Evolutionary conservation across 495 filamentous ascomycete species (phyloP), one percentile per base, ranked within the genome.

Genomic region (Penicillium ucsense): DNA sequence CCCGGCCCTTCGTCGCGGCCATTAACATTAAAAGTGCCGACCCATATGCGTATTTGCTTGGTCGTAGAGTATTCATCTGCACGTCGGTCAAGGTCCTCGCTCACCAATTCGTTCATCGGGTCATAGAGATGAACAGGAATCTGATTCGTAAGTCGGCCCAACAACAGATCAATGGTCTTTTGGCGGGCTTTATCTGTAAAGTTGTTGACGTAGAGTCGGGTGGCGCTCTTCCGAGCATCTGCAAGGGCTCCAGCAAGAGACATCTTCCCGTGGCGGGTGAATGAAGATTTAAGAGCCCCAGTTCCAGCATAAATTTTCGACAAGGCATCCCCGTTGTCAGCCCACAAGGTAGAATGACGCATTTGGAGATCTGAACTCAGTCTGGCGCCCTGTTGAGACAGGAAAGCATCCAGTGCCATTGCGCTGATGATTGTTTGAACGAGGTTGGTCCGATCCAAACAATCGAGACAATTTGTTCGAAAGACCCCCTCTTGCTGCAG

Each of bases 221-320:
- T 90, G 5, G 89, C 91, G 57, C 87, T 94, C 66, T 98, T 98
- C 31, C 94, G 80, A 3, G 86, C 87, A 68, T 98, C 92, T 39
- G 92, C 89, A 46, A 98, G 78, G n/a, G 88, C 88, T 20, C 92
- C 92, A 6, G 90, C 89, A 35, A 96, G 56, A 10, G 89, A 94
- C 89, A 94, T 95, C 65, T 96, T 98, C 29, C 92, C 92, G 59
- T 84, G 82, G 38, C 92, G 76, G n/a, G 92, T 98, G 55, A 94
- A 98, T 0, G 91, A 96, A 7, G 88, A 89, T 57, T 95, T 96
- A 35, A 98, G 70, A 42, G 92, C 92, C 2, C 94, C 92, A 6
- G 92, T 98, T 33, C 92, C 92, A 6, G 92, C 94, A 63, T 98
- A 98, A 12, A 96, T 97, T 57, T 88, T 86, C 2, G 89, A 95